Conservation (phyloP, 768 basidiomycete genomes). For the Hygrophorus russula region DNA sequence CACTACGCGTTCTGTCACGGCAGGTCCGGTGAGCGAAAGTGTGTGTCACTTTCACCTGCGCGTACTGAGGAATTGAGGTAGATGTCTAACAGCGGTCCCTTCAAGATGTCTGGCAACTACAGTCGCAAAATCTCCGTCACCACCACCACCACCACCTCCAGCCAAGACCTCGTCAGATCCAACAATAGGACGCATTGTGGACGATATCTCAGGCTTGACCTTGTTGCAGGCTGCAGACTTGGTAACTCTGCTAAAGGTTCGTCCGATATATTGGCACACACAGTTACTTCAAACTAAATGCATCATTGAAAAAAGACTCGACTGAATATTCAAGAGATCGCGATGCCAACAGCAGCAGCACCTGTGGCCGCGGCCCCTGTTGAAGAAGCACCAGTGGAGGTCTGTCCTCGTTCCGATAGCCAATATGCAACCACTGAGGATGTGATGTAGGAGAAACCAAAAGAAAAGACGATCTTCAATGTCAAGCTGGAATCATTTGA, state of each 20-base stretch:
- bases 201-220: slow-evolving; percentile 82
- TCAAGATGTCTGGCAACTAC: not conserved
- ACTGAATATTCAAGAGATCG: slow-evolving; percentile 95
- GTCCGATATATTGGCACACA: slow-evolving; percentile 7
- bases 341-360: slow-evolving; percentile 70
- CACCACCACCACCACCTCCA: slow-evolving; percentile 30
- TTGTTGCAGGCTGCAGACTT: slow-evolving; percentile 93
- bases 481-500: slow-evolving; percentile 94
- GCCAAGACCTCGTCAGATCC: slow-evolving; percentile 39
- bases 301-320: slow-evolving; percentile 47
- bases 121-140: slow-evolving; percentile 26
- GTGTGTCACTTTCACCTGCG: not conserved
- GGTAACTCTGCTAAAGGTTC: slow-evolving; percentile 82
- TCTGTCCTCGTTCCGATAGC: slow-evolving; percentile 20
- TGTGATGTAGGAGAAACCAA: slow-evolving; percentile 71
- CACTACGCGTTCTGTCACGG: slow-evolving; percentile 3
- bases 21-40: not conserved
- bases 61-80: slow-evolving; percentile 26
- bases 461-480: slow-evolving; percentile 97
- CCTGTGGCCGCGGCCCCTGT: slow-evolving; percentile 41
- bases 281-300: no score
- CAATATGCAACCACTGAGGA: not conserved
- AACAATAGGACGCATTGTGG: slow-evolving; percentile 73
- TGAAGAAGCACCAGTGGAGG: slow-evolving; percentile 57
- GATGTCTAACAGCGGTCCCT: slow-evolving; percentile 48